A percentile compares a stretch with the other conserved stretches of the same genome.
Conservation (phyloP, 148 eudicot species). For the Rhododendron williamsianum region DNA sequence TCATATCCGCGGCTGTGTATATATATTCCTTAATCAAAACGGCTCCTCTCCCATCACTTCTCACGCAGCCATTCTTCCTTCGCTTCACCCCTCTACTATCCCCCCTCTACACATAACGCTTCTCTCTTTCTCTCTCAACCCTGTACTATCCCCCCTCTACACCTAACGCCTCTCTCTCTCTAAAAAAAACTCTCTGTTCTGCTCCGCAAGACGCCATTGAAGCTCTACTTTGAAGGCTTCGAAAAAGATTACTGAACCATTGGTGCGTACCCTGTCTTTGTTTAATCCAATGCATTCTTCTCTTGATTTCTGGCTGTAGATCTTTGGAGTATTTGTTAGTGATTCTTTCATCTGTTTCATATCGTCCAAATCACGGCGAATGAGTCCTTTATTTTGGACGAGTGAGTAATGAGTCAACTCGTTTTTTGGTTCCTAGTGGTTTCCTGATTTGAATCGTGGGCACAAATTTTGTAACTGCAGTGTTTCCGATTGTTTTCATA, state of each 20-base stretch:
- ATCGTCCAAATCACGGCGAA: neutral
- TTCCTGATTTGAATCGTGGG: neutral
- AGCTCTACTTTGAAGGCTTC: conserved; percentile 1
- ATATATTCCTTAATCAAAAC: too few species aligned
- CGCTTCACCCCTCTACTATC: neutral
- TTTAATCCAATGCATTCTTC: neutral
- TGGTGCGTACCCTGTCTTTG: neutral
- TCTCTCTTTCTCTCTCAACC: neutral
- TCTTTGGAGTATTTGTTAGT: neutral
- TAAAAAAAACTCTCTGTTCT: neutral
- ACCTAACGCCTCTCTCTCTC: neutral
- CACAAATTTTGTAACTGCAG: neutral
- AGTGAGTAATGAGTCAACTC: neutral
- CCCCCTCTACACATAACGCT: too few species aligned
- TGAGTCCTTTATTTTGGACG: neutral
- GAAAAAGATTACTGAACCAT: neutral
- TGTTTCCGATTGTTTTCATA: neutral
- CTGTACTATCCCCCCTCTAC: too few species aligned
- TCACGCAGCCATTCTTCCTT: neutral
- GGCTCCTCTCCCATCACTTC: too few species aligned
- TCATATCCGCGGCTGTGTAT: neutral
- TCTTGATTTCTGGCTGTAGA: neutral
- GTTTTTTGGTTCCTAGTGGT: neutral
- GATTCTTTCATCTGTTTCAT: neutral
- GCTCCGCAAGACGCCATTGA: conserved; percentile 2